Evolutionary conservation across 176 grass and related monocot species (phyloP).

Genomic region (Rhynchospora tenuis): DNA sequence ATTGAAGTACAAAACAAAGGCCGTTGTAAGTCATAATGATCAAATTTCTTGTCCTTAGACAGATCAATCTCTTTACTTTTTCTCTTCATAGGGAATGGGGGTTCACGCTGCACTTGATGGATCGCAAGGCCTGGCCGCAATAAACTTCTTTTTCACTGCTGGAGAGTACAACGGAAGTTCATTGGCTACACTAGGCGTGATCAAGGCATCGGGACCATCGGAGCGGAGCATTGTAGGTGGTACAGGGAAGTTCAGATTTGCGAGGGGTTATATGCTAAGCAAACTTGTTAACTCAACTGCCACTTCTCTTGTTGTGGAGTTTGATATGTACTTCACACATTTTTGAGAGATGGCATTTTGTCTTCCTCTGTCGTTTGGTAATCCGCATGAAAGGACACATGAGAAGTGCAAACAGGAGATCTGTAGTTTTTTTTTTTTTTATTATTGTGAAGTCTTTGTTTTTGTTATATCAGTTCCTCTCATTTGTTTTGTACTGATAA

Average conservation of each 20-base stretch:
- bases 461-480: too few species aligned
- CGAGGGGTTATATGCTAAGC: constrained; percentile 49
- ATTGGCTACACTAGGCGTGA: constrained; percentile 30
- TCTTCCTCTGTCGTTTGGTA: too few species aligned
- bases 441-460: too few species aligned
- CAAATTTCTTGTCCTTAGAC: too few species aligned
- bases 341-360: too few species aligned
- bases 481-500: too few species aligned
- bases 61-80: not conserved
- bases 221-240: constrained; percentile 55
- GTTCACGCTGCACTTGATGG: constrained; percentile 45
- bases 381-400: too few species aligned
- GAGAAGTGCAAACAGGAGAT: too few species aligned
- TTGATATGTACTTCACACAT: constrained; percentile 53
- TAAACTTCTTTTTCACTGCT: constrained; percentile 45
- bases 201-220: constrained; percentile 11
- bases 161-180: constrained; percentile 40
- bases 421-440: too few species aligned
- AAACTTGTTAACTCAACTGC: constrained; percentile 28
- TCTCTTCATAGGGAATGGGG: constrained; percentile 11
- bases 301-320: constrained; percentile 45
- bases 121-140: constrained; percentile 21
- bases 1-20: too few species aligned
- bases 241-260: constrained; percentile 54
- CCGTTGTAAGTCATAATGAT: too few species aligned